phyloP scores from a whole-genome alignment of 2,329 filamentous ascomycete genomes.

The Aspergillus sp. region DNA sequence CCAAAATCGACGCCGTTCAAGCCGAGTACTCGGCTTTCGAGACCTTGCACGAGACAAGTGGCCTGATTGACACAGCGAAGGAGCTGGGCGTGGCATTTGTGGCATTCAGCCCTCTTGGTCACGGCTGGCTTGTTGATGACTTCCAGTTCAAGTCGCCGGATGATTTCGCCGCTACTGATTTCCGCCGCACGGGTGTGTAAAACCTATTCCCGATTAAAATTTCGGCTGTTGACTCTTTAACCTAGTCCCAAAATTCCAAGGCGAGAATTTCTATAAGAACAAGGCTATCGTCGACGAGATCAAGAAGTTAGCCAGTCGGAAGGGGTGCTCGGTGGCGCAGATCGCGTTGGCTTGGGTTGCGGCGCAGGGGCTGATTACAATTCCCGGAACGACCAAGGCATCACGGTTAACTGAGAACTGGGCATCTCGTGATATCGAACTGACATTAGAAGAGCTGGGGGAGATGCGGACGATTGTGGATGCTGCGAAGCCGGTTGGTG shows the following conservation, averaged over 20 bases:
- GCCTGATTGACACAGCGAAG: conserved; percentile 43
- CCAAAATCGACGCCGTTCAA: conserved; percentile 49
- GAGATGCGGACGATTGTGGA: conserved; percentile 44
- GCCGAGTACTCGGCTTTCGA: conserved; percentile 49
- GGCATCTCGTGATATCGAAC: conserved; percentile 35
- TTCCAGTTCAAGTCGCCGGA: conserved; percentile 45
- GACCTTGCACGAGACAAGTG: conserved; percentile 42
- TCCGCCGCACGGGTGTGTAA: conserved; percentile 37
- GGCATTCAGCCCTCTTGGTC: conserved; percentile 49
- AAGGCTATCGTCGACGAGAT: conserved; percentile 43
- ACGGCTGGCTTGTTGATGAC: conserved; percentile 50
- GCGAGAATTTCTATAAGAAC: conserved; percentile 49
- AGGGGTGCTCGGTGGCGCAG: conserved; percentile 35
- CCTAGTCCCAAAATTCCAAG: conserved; percentile 36
- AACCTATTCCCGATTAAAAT: background rate
- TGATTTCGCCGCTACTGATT: conserved; percentile 47
- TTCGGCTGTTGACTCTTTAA: background rate
- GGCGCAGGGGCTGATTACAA: conserved; percentile 45
- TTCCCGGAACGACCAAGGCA: conserved; percentile 48
- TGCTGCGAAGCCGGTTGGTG: conserved; percentile 37
- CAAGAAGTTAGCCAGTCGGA: conserved; percentile 38
- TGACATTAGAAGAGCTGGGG: conserved; percentile 38
- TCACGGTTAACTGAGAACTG: conserved; percentile 43
- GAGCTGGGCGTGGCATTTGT: conserved; percentile 47
- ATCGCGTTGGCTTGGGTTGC: conserved; percentile 44